These are phyloP conservation scores for Aureobasidium sp. DNA, from an alignment of 2,329 filamentous ascomycete species.

Conservation along the genomic window DNA sequence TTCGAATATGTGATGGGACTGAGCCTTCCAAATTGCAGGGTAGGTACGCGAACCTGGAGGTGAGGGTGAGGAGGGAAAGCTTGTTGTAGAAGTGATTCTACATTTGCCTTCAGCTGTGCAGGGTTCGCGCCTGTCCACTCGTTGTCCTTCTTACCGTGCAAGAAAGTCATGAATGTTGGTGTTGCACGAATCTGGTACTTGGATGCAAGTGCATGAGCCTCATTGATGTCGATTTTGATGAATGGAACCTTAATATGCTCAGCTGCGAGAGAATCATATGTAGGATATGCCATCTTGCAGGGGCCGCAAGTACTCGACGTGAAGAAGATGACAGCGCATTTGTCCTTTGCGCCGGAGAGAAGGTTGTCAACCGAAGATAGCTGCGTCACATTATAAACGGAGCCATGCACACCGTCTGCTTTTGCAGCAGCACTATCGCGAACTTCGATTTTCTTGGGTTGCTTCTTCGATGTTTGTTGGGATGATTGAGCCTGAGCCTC, in stretches of 20 bases:
- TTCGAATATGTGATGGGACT: conserved; percentile 72
- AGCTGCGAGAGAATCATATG: conserved; percentile 71
- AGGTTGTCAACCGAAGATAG: conserved; percentile 55
- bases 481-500: not conserved
- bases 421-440: conserved; percentile 9
- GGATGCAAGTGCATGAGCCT: conserved; percentile 52
- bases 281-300: conserved; percentile 74
- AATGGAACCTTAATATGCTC: conserved; percentile 63
- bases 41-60: conserved; percentile 61
- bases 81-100: conserved; percentile 67
- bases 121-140: conserved; percentile 75
- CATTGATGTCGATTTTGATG: conserved; percentile 75
- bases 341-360: conserved; percentile 53
- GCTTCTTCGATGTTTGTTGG: not conserved
- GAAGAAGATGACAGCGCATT: conserved; percentile 82
- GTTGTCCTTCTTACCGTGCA: conserved; percentile 67
- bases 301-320: conserved; percentile 81
- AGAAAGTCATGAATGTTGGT: conserved; percentile 82
- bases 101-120: conserved; percentile 59
- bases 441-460: conserved; percentile 13
- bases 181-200: conserved; percentile 67
- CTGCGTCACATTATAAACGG: conserved; percentile 56
- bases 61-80: conserved; percentile 72
- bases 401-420: conserved; percentile 27
- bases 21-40: conserved; percentile 55